A percentile compares a stretch with the other conserved stretches of the same genome.
Conservation (phyloP, 768 basidiomycete genomes). For the Amanita polypyramis region DNA sequence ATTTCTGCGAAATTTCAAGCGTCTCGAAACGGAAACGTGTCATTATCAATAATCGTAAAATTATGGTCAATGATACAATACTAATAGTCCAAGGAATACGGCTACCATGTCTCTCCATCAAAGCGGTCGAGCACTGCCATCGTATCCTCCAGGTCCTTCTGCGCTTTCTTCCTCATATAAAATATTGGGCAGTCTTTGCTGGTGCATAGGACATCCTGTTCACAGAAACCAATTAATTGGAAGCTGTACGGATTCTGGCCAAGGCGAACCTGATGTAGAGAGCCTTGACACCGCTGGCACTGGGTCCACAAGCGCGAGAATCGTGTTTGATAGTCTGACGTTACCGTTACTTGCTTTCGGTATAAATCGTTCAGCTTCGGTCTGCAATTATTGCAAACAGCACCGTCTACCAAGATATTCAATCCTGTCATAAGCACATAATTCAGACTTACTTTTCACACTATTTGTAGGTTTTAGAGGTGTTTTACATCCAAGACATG, state of each 20-base stretch:
- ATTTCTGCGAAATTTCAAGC: too few relatives aligned
- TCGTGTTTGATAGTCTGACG: slow-evolving; percentile 78
- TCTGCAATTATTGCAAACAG: slow-evolving; percentile 90
- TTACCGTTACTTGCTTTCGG: slow-evolving; percentile 71
- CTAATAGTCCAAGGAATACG: not conserved
- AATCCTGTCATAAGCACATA: not conserved
- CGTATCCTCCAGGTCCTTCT: slow-evolving; percentile 93
- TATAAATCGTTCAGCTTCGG: slow-evolving; percentile 83
- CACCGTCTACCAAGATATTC: slow-evolving; percentile 50
- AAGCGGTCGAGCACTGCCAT: slow-evolving; percentile 76
- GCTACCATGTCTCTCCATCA: slow-evolving; percentile 45
- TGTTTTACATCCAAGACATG: slow-evolving; percentile 93
- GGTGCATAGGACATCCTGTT: slow-evolving; percentile 91
- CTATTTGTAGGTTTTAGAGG: slow-evolving; percentile 73
- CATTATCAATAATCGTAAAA: not conserved
- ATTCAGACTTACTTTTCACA: slow-evolving; percentile 46
- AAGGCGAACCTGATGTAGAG: slow-evolving; percentile 72
- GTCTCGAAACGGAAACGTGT: too few relatives aligned
- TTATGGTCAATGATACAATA: not conserved
- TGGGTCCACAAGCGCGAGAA: slow-evolving; percentile 98
- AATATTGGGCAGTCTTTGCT: slow-evolving; percentile 98
- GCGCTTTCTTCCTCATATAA: slow-evolving; percentile 97
- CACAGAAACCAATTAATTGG: not conserved
- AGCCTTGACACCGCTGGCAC: slow-evolving; percentile 97
- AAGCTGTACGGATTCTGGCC: not conserved